These are phyloP conservation scores for Phaeotremella skinneri DNA, from an alignment of 768 basidiomycete species.

Conservation along the genomic window DNA sequence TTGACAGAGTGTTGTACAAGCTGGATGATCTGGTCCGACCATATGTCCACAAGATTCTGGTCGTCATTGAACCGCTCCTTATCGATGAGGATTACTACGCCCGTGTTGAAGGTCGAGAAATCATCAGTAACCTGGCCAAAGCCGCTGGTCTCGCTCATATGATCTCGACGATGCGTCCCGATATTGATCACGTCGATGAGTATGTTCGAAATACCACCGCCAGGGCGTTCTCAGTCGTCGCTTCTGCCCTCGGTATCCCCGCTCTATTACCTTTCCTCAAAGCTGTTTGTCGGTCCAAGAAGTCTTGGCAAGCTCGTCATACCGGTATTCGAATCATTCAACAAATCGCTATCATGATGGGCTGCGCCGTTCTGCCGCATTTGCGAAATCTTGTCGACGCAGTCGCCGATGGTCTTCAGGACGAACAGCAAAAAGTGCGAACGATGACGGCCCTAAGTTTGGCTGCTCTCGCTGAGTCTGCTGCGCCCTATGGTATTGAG, in stretches of 20 bases:
- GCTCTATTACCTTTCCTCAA: constrained; percentile 96
- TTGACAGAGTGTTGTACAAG: constrained; percentile 97
- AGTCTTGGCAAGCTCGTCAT: constrained; percentile 99
- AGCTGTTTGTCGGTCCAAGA: constrained; percentile 97
- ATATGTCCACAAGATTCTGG: constrained; percentile 98
- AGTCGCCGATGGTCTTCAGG: constrained; percentile 85
- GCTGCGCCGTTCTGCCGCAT: constrained; percentile 95
- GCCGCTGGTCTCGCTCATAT: constrained; percentile 98
- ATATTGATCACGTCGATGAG: constrained; percentile 99
- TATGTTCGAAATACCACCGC: constrained; percentile 99
- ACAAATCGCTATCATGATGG: constrained; percentile 99
- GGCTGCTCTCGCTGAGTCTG: constrained; percentile 92
- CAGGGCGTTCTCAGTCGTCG: constrained; percentile 97
- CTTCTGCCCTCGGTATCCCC: constrained; percentile 96
- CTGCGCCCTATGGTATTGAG: constrained; percentile 98
- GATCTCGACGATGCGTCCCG: constrained; percentile 99
- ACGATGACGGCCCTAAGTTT: constrained; percentile 92
- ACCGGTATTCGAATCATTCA: constrained; percentile 99
- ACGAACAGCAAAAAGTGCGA: constrained; percentile 93
- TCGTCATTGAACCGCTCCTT: constrained; percentile 97
- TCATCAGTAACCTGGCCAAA: constrained; percentile 97
- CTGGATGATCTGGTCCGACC: constrained; percentile 97
- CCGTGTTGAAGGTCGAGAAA: constrained; percentile 97
- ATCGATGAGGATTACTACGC: constrained; percentile 85
- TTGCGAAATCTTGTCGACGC: constrained; percentile 94